Base-by-base conservation (phyloP, 768 basidiomycete genomes). In the Lepiota brunneoincarnata region DNA sequence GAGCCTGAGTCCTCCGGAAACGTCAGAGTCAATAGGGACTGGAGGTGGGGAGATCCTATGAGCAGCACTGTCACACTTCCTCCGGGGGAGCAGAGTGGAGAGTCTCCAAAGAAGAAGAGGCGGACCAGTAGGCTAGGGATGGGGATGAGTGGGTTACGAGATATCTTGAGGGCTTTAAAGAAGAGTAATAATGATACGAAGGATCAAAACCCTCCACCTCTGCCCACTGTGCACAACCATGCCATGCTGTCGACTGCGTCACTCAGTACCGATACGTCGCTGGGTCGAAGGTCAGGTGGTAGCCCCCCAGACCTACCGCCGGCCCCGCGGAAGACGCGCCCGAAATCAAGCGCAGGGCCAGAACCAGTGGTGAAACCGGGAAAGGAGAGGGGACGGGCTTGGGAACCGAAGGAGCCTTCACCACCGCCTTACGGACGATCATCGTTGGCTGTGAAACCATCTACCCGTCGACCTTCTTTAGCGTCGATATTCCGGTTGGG, bases 401-500 rank as follows among this genome's bases (percentile, higher is more conserved):
- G 51, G 11, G 41, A 49, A 2, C 34, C 21, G 12, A 20, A n/a
- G 2, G 59, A 59, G 3, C 67, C 68, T 18, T 68, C 76, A 0
- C 71, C 69, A 24, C 79, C 83, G 4, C 81, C 81, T 0, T 80
- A 79, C 54, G 67, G 70, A 14, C 68, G 78, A 5, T 65, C 77
- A 0, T 70, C 79, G 7, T 67, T 72, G 44, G 64, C 68, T 6
- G 31, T 31, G 31, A 80, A 82, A 55, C 67, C 79, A 0, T 87
- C 87, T 0, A 87, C 89, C n/a, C 81, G 91, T 0, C 82, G 90
- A 12, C 91, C 91, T 0, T 91, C 89, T 0, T 75, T 93, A 4
- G 91, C 91, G 0, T 87, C 87, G 0, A 88, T 93, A 47, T 93
- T 93, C 69, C 76, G 87, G 17, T 67, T 93, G 6, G 87, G 87